Evolutionary conservation across 768 basidiomycete species (phyloP).

Genomic region (Leucosporidium creatinivorum): DNA sequence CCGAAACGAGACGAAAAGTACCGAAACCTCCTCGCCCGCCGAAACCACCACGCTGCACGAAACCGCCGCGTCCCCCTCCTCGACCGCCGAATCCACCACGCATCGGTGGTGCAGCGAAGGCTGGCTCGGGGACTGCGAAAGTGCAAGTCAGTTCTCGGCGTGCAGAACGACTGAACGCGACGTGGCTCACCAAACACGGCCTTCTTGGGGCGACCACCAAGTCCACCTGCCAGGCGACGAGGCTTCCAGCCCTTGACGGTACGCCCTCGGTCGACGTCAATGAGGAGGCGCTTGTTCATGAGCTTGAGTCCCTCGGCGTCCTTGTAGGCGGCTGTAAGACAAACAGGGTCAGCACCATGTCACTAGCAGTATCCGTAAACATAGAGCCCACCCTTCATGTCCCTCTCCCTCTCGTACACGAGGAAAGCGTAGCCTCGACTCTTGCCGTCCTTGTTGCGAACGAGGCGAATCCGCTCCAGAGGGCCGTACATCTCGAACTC

Average conservation of each 20-base stretch:
- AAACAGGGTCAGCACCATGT: constrained; percentile 45
- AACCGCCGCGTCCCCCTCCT: constrained; percentile 42
- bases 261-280: constrained; percentile 95
- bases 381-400: constrained; percentile 81
- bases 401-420: constrained; percentile 93
- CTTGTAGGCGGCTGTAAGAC: constrained; percentile 69
- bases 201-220: constrained; percentile 89
- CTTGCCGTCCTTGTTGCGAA: constrained; percentile 65
- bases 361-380: constrained; percentile 6
- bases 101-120: neutral
- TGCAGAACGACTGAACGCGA: neutral
- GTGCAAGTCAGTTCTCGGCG: constrained; percentile 8
- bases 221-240: constrained; percentile 86
- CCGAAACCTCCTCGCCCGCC: constrained; percentile 10
- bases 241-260: constrained; percentile 99
- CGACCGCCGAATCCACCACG: constrained; percentile 28
- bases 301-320: constrained; percentile 95
- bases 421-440: constrained; percentile 91
- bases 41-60: constrained; percentile 37
- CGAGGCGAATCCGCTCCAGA: constrained; percentile 88
- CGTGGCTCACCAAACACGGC: constrained; percentile 9
- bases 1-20: neutral
- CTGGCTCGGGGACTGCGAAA: constrained; percentile 45
- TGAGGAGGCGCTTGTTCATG: constrained; percentile 89
- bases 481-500: constrained; percentile 94